phyloP scores from a whole-genome alignment of 441 rosid genomes.

The Gossypium lobatum region DNA sequence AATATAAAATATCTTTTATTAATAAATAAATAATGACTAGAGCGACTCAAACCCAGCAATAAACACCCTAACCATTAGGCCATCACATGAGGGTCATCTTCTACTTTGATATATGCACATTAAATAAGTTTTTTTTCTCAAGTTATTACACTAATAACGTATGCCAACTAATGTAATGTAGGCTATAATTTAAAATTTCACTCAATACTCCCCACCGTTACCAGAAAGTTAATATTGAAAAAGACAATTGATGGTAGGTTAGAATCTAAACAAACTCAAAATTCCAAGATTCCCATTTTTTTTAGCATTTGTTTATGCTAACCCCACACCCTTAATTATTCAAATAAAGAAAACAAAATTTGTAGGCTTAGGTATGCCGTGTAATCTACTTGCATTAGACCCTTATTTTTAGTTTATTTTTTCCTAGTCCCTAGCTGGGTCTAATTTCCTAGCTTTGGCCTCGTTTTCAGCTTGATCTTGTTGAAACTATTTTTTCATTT shows the following conservation, averaged over 20 bases:
- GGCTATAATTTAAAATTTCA: not conserved
- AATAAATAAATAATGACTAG: too few relatives aligned
- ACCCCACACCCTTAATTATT: conserved; percentile 1
- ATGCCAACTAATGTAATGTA: too few relatives aligned
- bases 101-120: too few relatives aligned
- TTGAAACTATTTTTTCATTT: not conserved
- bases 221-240: not conserved
- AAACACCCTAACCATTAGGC: too few relatives aligned
- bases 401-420: not conserved
- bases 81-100: too few relatives aligned
- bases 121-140: too few relatives aligned
- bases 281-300: conserved; percentile 19
- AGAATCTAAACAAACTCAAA: conserved; percentile 19
- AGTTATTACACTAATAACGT: too few relatives aligned
- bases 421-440: not conserved
- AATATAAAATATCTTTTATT: too few relatives aligned
- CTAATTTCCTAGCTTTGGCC: not conserved
- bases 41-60: too few relatives aligned
- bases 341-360: not conserved
- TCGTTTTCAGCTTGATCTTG: not conserved
- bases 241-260: conserved; percentile 19
- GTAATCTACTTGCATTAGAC: conserved; percentile 1
- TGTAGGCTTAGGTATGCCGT: not conserved
- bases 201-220: not conserved
- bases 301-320: conserved; percentile 10